phyloP scores from a whole-genome alignment of 371 early-diverging fungal genomes.

The Rhizomucor miehei region DNA sequence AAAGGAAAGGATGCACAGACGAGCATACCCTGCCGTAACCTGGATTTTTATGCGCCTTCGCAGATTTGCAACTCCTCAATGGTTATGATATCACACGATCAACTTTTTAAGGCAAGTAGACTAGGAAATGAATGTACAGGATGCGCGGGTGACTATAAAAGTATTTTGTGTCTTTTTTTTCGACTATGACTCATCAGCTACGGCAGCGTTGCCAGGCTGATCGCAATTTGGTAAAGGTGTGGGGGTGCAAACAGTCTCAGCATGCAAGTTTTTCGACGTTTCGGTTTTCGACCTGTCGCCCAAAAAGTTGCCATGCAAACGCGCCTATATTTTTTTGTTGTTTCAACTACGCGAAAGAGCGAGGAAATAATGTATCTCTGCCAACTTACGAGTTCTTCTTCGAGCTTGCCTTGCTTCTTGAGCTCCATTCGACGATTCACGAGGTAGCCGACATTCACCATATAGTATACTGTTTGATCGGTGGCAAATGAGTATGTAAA shows the following conservation, averaged over 20 bases:
- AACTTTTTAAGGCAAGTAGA: no score
- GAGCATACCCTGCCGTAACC: no score
- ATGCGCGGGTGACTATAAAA: no score
- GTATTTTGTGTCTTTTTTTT: no score
- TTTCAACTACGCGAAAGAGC: background rate
- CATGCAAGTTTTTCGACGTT: background rate
- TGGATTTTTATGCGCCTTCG: no score
- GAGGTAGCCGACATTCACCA: slow-evolving; percentile 75
- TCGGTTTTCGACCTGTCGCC: no score
- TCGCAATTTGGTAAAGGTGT: background rate
- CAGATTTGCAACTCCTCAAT: no score
- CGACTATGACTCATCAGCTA: background rate
- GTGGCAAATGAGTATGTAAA: no score
- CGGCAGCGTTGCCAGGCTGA: background rate
- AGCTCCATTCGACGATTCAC: slow-evolving; percentile 54
- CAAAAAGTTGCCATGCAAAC: background rate
- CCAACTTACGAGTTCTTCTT: slow-evolving; percentile 43
- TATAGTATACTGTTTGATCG: slow-evolving; percentile 64
- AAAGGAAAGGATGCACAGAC: no score
- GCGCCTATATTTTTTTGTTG: background rate
- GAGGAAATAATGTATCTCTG: background rate
- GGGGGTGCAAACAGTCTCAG: background rate
- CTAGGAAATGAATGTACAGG: no score
- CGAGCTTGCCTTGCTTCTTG: slow-evolving; percentile 45
- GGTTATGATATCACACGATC: no score